Evolutionary conservation across 2,329 filamentous ascomycete genomes (phyloP), one percentile per base, ranked within the genome.

Genomic region (Gaeumannomyces tritici): DNA sequence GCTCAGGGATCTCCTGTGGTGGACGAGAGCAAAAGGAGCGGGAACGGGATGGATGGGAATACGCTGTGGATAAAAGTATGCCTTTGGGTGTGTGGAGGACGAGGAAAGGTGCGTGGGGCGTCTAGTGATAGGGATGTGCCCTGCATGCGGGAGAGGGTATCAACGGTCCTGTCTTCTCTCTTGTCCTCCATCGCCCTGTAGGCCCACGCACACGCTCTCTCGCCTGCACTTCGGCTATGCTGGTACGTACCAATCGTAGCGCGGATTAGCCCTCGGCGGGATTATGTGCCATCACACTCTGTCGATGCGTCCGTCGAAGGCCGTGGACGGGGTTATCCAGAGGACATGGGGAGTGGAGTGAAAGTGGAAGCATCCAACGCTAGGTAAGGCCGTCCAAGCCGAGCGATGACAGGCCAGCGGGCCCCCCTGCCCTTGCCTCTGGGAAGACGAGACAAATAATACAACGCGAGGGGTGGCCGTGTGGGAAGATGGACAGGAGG

Each of bases 161-260:
- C 42, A 51, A 51, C 42, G 42, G 42, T 9, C 47, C 33, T 35
- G 59, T 66, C 13, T 42, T 15, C 61, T 64, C 63, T 65, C 60
- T 64, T 66, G 63, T 65, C 63, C 63, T 63, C 42, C 42, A 18
- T 51, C 42, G 42, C 42, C 42, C 42, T 24, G 42, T 24, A 51
- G 42, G 18, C 42, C 42, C 42, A 51, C 42, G 42, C 42, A 51
- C 42, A 51, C 35, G 35, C 18, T 51, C 42, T n/a, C 42, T 51
- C 7, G 42, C 42, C 42, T 51, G 18, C 9, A 21, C 42, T 51
- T 51, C 18, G 42, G 42, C 42, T 51, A 21, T 24, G 18, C 21
- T 51, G 42, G 42, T 51, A 24, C 42, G 42, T 51, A 24, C 42
- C 42, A 24, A 51, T 51, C 42, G 42, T 51, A 24, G 42, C 33